Percentiles rank a stretch among this genome's conserved stretches.
Conservation (phyloP, 257 asterid species). For the Nicotiana benthamiana region DNA sequence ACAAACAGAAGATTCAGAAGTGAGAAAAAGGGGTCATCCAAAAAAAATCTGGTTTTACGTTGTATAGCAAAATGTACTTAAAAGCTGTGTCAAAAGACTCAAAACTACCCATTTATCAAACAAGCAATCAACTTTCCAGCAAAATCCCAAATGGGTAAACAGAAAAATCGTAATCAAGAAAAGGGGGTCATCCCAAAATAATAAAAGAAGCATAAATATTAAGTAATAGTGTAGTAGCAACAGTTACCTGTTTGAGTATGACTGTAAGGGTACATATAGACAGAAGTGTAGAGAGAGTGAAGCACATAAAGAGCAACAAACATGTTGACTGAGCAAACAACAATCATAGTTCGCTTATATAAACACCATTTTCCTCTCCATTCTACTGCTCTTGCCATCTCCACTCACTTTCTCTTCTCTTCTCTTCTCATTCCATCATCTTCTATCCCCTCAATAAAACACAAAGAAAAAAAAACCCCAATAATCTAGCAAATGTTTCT, state of each 20-base stretch:
- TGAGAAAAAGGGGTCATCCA: background rate
- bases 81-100: too few species aligned
- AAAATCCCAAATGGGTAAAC: background rate
- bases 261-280: slow-evolving; percentile 50
- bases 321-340: slow-evolving; percentile 64
- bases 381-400: slow-evolving; percentile 68
- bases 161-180: background rate
- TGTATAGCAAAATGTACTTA: background rate
- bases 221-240: too few species aligned
- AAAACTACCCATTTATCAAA: too few species aligned
- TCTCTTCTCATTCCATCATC: slow-evolving; percentile 29
- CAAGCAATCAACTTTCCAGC: background rate
- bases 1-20: background rate
- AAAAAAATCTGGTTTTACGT: background rate
- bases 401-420: slow-evolving; percentile 10
- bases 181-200: background rate
- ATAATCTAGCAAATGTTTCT: background rate
- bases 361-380: slow-evolving; percentile 63
- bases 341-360: slow-evolving; percentile 61
- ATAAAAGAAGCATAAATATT: background rate
- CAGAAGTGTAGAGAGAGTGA: slow-evolving; percentile 61
- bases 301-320: slow-evolving; percentile 71
- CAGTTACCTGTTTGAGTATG: slow-evolving; percentile 42
- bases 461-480: background rate
- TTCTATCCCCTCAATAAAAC: background rate